phyloP scores from a whole-genome alignment of 139 green algal genomes.

The Dunaliella sp. region DNA sequence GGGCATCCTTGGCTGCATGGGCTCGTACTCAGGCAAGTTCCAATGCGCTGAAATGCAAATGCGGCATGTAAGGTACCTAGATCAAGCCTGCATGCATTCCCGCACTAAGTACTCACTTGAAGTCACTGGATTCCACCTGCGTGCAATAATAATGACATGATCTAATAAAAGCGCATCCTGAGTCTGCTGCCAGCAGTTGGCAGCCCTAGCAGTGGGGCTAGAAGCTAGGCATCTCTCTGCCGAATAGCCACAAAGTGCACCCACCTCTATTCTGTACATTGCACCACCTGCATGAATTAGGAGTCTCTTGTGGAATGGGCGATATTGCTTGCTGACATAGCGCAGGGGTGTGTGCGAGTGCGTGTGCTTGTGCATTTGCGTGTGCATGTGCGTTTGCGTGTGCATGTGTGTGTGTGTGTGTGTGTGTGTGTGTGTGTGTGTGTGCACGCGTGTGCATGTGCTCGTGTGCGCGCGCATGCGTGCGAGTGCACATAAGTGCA shows the following conservation, averaged over 20 bases:
- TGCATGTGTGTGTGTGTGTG: not conserved
- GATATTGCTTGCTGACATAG: not conserved
- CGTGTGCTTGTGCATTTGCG: not conserved
- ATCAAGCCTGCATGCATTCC: no score
- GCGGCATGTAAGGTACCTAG: no score
- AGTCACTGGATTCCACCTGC: not conserved
- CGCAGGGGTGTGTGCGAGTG: not conserved
- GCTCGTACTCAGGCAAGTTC: no score
- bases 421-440: not conserved
- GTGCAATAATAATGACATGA: no score
- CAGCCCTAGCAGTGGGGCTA: no score
- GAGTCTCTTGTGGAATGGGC: not conserved
- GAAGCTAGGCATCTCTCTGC: no score
- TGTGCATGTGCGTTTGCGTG: not conserved
- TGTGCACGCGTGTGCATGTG: slow-evolving; percentile 14
- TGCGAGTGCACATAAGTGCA: slow-evolving; percentile 30
- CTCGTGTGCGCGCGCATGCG: slow-evolving; percentile 40
- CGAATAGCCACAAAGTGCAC: no score
- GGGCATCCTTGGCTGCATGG: no score
- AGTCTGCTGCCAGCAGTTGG: no score
- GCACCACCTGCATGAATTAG: not conserved
- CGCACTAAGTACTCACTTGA: not conserved
- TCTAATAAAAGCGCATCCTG: no score
- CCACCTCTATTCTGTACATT: slow-evolving; percentile 29
- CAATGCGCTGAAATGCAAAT: no score